Evolutionary conservation across 2,329 filamentous ascomycete species (phyloP).

Genomic region (Thelonectria rubi): DNA sequence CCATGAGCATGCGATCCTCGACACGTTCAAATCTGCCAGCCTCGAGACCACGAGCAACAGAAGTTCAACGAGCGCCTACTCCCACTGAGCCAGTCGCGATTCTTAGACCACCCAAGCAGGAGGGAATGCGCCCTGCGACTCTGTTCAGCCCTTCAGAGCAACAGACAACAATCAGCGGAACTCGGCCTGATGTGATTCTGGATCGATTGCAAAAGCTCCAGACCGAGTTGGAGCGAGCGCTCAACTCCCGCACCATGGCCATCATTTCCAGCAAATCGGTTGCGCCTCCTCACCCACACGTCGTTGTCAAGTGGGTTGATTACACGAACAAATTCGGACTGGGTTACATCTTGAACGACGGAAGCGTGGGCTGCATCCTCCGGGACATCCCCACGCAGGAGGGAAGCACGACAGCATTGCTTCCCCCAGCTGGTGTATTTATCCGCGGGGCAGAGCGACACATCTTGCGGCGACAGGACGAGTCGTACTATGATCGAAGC

Average conservation of each 20-base stretch:
- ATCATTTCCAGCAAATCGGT: conserved; percentile 64
- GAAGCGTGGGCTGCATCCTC: conserved; percentile 78
- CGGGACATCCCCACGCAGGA: conserved; percentile 63
- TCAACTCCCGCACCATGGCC: conserved; percentile 71
- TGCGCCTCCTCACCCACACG: conserved; percentile 65
- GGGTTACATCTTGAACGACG: conserved; percentile 84
- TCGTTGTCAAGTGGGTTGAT: conserved; percentile 85
- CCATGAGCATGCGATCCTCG: conserved; percentile 43
- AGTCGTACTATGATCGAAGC: conserved; percentile 63
- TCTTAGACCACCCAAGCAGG: conserved; percentile 43
- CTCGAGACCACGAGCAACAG: conserved; percentile 41
- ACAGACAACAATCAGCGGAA: conserved; percentile 59
- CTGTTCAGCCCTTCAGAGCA: conserved; percentile 66
- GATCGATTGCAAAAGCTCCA: conserved; percentile 65
- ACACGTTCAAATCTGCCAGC: conserved; percentile 42
- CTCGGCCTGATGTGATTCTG: conserved; percentile 66
- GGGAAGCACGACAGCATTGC: conserved; percentile 58
- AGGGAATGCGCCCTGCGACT: conserved; percentile 52
- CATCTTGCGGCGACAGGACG: conserved; percentile 68
- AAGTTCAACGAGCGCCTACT: conserved; percentile 41
- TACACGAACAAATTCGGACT: conserved; percentile 89
- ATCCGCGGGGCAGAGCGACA: conserved; percentile 77
- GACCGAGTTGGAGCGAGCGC: conserved; percentile 67
- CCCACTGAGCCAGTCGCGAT: conserved; percentile 37
- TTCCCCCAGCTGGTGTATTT: conserved; percentile 76